phyloP scores from a whole-genome alignment of 1,284 basidiomycete species.

The Sutorius eximius region DNA sequence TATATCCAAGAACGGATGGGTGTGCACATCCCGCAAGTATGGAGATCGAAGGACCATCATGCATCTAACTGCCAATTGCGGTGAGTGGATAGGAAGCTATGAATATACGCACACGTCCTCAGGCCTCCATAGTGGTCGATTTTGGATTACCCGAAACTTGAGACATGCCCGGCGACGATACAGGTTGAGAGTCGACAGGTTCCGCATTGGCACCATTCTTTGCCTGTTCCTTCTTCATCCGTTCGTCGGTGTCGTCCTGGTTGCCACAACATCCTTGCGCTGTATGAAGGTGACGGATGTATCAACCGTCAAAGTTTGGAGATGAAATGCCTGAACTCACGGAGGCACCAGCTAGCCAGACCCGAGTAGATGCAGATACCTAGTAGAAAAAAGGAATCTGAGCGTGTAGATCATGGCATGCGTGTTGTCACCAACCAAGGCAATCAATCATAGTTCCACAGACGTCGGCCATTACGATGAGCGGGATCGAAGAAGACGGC shows the following conservation, averaged over 20 bases:
- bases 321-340: constrained; percentile 16
- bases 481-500: background rate
- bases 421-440: constrained; percentile 23
- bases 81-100: background rate
- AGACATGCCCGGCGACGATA: constrained; percentile 23
- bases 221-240: constrained; percentile 24
- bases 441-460: constrained; percentile 1
- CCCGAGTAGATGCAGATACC: constrained; percentile 15
- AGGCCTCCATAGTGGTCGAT: background rate
- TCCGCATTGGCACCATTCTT: constrained; percentile 7
- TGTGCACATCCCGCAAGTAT: background rate
- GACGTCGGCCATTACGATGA: constrained; percentile 19
- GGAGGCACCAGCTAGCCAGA: constrained; percentile 29
- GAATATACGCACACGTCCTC: constrained; percentile 7
- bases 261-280: constrained; percentile 32
- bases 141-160: constrained; percentile 4
- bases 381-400: constrained; percentile 4
- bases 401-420: background rate
- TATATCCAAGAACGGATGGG: background rate
- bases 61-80: background rate
- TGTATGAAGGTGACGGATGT: background rate
- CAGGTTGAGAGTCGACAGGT: constrained; percentile 25
- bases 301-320: background rate
- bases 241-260: constrained; percentile 33
- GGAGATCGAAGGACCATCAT: background rate